A percentile compares a stretch with the other conserved stretches of the same genome.
Evolutionary conservation across 768 basidiomycete species (phyloP).

Genomic region (Naganishia vishniacii): DNA sequence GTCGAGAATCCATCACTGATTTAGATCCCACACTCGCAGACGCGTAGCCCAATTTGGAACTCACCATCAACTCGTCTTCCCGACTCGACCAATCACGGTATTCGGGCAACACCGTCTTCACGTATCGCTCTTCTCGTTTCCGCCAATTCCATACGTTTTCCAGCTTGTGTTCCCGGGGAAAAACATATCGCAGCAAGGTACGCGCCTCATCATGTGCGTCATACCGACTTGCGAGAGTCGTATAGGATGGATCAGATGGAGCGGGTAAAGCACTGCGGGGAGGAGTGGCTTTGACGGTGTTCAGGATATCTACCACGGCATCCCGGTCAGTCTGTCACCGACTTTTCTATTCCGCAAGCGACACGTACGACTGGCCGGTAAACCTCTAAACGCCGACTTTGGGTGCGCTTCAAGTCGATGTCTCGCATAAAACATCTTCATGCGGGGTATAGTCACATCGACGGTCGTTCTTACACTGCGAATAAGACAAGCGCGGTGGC

Average conservation of each 20-base stretch:
- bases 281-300: conserved; percentile 45
- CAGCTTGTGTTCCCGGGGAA: conserved; percentile 71
- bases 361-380: not conserved
- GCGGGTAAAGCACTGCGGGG: conserved; percentile 52
- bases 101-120: conserved; percentile 33
- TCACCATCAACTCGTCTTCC: conserved; percentile 27
- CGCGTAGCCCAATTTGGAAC: too few species aligned
- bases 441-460: conserved; percentile 28
- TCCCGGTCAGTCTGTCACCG: too few species aligned
- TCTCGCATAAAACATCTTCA: conserved; percentile 14
- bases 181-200: conserved; percentile 70
- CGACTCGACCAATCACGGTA: conserved; percentile 53
- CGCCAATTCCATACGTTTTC: conserved; percentile 53
- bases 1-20: too few species aligned
- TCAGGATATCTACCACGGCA: conserved; percentile 59
- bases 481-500: not conserved
- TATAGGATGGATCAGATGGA: conserved; percentile 28
- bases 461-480: conserved; percentile 32
- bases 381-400: not conserved
- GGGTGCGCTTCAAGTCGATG: not conserved
- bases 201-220: conserved; percentile 54
- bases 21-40: too few species aligned
- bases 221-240: conserved; percentile 37
- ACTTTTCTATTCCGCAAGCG: not conserved
- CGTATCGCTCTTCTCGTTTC: conserved; percentile 24